These are phyloP conservation scores for Fusarium nelsonii DNA, from an alignment of 2,329 filamentous ascomycete species.

Conservation along the genomic window DNA sequence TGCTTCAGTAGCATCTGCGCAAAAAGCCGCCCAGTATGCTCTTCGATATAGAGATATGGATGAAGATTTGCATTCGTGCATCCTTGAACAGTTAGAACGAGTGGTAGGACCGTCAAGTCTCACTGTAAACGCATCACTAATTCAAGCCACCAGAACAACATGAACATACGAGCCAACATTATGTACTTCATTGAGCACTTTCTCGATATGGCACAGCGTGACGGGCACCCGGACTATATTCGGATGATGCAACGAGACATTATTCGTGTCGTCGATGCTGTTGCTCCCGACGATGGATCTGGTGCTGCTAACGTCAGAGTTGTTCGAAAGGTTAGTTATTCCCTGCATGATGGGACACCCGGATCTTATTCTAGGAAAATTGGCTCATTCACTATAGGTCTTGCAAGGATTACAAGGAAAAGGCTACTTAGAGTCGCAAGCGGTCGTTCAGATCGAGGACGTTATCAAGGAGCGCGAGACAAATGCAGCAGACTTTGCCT, in stretches of 20 bases:
- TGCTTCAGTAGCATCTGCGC: slow-evolving; percentile 87
- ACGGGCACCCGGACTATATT: slow-evolving; percentile 83
- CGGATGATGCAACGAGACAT: slow-evolving; percentile 97
- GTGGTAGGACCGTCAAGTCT: slow-evolving; percentile 56
- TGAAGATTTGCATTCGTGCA: slow-evolving; percentile 97
- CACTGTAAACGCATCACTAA: slow-evolving; percentile 18
- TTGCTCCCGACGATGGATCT: slow-evolving; percentile 86
- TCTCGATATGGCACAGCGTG: slow-evolving; percentile 84
- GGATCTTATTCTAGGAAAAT: slow-evolving; percentile 9
- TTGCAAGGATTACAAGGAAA: slow-evolving; percentile 78
- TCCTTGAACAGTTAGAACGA: slow-evolving; percentile 92
- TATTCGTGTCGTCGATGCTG: slow-evolving; percentile 88
- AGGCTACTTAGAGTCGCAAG: slow-evolving; percentile 78
- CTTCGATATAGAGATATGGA: slow-evolving; percentile 94
- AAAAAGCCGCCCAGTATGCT: slow-evolving; percentile 95
- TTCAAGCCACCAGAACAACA: slow-evolving; percentile 74
- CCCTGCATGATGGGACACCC: neutral
- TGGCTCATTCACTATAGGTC: slow-evolving; percentile 60
- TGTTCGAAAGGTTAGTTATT: slow-evolving; percentile 76
- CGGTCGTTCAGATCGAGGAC: slow-evolving; percentile 83
- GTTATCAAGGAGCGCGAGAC: slow-evolving; percentile 84
- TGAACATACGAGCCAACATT: slow-evolving; percentile 98
- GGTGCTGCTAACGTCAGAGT: slow-evolving; percentile 96
- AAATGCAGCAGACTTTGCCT: slow-evolving; percentile 67
- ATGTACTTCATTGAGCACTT: slow-evolving; percentile 99